These are phyloP conservation scores for Protomyces inundatus DNA, from an alignment of 1,139 yeast genomes.

Conservation along the genomic window DNA sequence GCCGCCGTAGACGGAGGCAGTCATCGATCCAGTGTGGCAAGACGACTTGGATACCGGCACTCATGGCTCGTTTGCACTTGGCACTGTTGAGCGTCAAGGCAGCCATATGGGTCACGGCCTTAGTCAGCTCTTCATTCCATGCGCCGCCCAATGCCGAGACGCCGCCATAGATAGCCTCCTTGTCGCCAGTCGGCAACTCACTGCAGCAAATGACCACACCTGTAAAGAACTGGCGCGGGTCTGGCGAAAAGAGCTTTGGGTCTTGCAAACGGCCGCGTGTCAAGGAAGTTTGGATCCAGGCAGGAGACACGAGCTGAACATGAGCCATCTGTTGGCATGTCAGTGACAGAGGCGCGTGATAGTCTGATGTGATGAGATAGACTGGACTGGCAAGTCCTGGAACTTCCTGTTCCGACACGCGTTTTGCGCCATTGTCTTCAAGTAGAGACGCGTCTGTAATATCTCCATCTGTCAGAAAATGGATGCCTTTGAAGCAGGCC, in stretches of 20 bases:
- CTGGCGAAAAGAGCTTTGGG: constrained; percentile 48
- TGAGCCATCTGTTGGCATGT: constrained; percentile 4
- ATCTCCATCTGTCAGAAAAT: constrained; percentile 3
- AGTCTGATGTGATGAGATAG: constrained; percentile 15
- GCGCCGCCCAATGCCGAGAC: constrained; percentile 73
- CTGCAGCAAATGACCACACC: constrained; percentile 60
- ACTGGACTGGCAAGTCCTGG: neutral
- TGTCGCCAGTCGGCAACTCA: constrained; percentile 54
- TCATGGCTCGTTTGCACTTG: constrained; percentile 33
- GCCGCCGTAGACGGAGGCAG: constrained; percentile 53
- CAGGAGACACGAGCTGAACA: constrained; percentile 1
- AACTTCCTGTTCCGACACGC: neutral
- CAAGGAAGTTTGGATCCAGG: constrained; percentile 1
- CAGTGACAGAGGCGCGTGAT: constrained; percentile 16
- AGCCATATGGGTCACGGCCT: constrained; percentile 71
- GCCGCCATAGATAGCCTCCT: constrained; percentile 61
- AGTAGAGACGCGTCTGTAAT: neutral
- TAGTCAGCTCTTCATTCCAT: constrained; percentile 57
- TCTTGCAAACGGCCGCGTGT: constrained; percentile 11
- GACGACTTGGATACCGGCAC: constrained; percentile 49
- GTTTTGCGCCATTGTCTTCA: neutral
- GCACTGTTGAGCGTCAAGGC: constrained; percentile 51
- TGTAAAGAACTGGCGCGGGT: constrained; percentile 59
- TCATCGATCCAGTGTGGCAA: constrained; percentile 71
- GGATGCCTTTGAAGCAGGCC: neutral